A percentile compares a stretch with the other conserved stretches of the same genome.
Conservation (phyloP, 768 basidiomycete genomes). For the Lentinula lateritia region DNA sequence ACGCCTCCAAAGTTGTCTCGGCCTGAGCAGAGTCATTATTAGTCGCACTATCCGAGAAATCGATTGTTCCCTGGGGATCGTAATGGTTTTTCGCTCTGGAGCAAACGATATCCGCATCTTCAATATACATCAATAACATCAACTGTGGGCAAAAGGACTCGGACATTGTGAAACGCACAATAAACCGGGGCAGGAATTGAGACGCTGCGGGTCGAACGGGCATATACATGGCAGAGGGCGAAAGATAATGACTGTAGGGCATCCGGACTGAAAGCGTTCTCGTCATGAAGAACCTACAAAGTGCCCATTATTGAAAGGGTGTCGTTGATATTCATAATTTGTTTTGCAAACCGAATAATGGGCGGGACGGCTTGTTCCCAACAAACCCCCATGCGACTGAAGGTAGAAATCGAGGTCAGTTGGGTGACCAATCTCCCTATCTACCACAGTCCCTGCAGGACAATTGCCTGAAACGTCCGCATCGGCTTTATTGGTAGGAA, state of each 20-base stretch:
- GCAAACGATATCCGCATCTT: slow-evolving; percentile 62
- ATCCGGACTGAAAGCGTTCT: slow-evolving; percentile 27
- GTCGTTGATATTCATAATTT: not conserved
- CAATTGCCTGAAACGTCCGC: slow-evolving; percentile 44
- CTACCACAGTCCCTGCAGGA: slow-evolving; percentile 54
- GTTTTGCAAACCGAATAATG: slow-evolving; percentile 34
- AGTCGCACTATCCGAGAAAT: slow-evolving; percentile 57
- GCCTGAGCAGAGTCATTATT: slow-evolving; percentile 35
- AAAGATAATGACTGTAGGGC: slow-evolving; percentile 63
- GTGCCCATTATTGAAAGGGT: not conserved
- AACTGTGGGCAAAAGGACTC: not conserved
- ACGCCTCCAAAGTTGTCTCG: slow-evolving; percentile 40
- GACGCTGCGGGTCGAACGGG: slow-evolving; percentile 73
- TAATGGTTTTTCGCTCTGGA: slow-evolving; percentile 79
- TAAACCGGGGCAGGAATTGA: slow-evolving; percentile 83
- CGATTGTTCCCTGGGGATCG: slow-evolving; percentile 49
- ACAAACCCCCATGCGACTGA: slow-evolving; percentile 49
- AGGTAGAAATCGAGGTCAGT: slow-evolving; percentile 57
- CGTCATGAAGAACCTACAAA: slow-evolving; percentile 26
- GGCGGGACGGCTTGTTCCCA: slow-evolving; percentile 57
- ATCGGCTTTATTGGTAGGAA: slow-evolving; percentile 36
- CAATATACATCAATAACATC: slow-evolving; percentile 6
- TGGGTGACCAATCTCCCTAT: slow-evolving; percentile 44
- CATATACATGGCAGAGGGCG: slow-evolving; percentile 64
- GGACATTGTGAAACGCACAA: slow-evolving; percentile 38